Conservation (phyloP, 2,329 filamentous ascomycete species). For the Colletotrichum sojae region DNA sequence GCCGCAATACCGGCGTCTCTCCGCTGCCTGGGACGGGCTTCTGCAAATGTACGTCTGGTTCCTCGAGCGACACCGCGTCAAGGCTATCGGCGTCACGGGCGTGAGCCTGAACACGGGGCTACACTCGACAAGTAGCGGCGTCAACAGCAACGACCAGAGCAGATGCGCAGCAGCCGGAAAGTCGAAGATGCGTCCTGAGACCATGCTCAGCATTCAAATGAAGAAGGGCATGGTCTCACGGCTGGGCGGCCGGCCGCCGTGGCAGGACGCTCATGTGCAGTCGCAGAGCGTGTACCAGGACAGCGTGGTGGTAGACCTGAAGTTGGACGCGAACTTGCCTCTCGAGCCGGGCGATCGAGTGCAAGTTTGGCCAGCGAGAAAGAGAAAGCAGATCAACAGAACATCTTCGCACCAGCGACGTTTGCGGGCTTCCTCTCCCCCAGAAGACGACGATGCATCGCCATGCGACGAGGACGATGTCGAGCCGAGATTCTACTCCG, state of each 20-base stretch:
- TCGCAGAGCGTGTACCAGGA: slow-evolving; percentile 24
- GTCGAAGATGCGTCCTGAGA: slow-evolving; percentile 27
- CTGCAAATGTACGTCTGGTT: slow-evolving; percentile 38
- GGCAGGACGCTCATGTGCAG: slow-evolving; percentile 32
- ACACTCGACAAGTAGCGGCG: slow-evolving; percentile 36
- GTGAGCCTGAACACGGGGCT: slow-evolving; percentile 27
- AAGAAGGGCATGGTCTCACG: slow-evolving; percentile 36
- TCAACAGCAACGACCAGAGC: slow-evolving; percentile 32
- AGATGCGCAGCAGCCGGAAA: background rate
- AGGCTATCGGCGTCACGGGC: slow-evolving; percentile 36
- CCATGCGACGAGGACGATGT: slow-evolving; percentile 7
- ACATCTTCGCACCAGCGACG: background rate
- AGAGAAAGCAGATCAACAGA: slow-evolving; percentile 11
- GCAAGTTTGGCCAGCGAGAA: slow-evolving; percentile 31
- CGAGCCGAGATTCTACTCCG: slow-evolving; percentile 36
- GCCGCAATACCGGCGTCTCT: slow-evolving; percentile 24
- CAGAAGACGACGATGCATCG: slow-evolving; percentile 14
- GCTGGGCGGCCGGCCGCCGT: slow-evolving; percentile 28
- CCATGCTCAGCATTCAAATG: slow-evolving; percentile 40
- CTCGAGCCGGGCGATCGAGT: slow-evolving; percentile 36
- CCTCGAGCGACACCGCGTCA: slow-evolving; percentile 35
- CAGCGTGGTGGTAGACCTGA: slow-evolving; percentile 19
- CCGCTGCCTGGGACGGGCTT: slow-evolving; percentile 32
- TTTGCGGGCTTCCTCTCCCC: background rate
- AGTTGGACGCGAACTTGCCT: slow-evolving; percentile 22